phyloP scores from a whole-genome alignment of 371 early-diverging fungal genomes.

The Rhizopus microsporus region DNA sequence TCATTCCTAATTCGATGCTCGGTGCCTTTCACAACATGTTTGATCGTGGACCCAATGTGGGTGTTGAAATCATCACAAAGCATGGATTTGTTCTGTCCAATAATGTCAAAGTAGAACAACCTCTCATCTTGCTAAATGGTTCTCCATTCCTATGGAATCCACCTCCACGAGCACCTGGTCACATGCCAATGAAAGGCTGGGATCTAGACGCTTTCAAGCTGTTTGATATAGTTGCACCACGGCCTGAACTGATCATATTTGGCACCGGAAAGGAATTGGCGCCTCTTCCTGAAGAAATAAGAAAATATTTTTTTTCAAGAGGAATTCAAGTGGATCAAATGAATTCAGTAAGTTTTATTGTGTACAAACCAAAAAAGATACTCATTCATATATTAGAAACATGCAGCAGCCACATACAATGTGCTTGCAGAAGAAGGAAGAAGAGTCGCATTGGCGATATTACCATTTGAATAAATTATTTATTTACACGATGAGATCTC shows the following conservation, averaged over 20 bases:
- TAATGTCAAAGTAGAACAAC: constrained; percentile 43
- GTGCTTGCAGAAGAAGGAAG: not conserved
- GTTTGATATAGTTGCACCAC: constrained; percentile 51
- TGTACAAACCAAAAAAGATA: not conserved
- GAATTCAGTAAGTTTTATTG: constrained; percentile 52
- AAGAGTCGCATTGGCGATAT: constrained; percentile 53
- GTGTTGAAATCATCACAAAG: constrained; percentile 48
- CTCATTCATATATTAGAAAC: constrained; percentile 43
- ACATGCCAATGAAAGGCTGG: constrained; percentile 39
- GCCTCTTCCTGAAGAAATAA: constrained; percentile 54
- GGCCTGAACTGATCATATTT: constrained; percentile 57
- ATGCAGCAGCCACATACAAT: constrained; percentile 61
- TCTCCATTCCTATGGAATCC: constrained; percentile 53
- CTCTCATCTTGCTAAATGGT: constrained; percentile 51
- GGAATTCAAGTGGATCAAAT: constrained; percentile 68
- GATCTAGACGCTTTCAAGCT: constrained; percentile 45
- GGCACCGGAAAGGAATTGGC: constrained; percentile 60
- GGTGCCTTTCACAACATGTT: constrained; percentile 55
- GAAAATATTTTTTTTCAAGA: constrained; percentile 49
- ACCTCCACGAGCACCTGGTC: constrained; percentile 27
- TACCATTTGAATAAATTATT: constrained; percentile 40
- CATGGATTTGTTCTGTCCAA: constrained; percentile 52
- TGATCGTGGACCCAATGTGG: constrained; percentile 52
- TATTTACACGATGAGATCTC: constrained; percentile 4
- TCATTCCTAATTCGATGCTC: constrained; percentile 32